Base-by-base conservation (phyloP, 1,284 basidiomycete species). In the Cryptococcus deneoformans region DNA sequence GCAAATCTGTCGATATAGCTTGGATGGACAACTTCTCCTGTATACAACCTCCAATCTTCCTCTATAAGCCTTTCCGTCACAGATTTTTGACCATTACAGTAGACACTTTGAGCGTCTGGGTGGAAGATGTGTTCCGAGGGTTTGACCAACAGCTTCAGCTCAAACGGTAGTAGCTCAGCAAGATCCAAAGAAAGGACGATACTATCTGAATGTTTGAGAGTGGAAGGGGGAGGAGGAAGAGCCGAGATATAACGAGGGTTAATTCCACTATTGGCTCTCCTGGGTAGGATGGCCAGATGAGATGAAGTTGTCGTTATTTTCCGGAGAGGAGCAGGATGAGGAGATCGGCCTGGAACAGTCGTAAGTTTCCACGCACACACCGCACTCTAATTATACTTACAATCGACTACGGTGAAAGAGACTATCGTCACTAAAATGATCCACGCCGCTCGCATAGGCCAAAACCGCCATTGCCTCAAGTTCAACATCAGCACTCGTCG, bases 41-140 rank as follows among this genome's bases (percentile, higher is more conserved):
- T 80, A 72, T 87, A 90, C 29, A 85, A 83, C 64, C 67, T 57
- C 58, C 68, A 20, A 20, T 20, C 20, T 20, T 20, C 20, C 20
- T 20, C 20, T 20, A 20, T 20, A 20, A 20, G 20, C 20, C 20
- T 20, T 20, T 20, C 20, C 20, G 20, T 20, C 20, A 20, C 20
- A 20, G 20, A 20, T 20, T 20, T 20, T 20, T 20, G 20, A 20
- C 20, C 20, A 20, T 20, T 20, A 42, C 35, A 53, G 54, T 63
- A 8, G 58, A 60, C 46, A 20, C 20, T 20, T 20, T 20, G 20
- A 20, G 88, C 88, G 52, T 86, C 82, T 35, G 89, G 86, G 71
- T 90, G 89, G 56, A 91, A 80, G 56, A 92, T 83, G 64, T 89
- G 78, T 63, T 87, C 82, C 68, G 88, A 90, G 7, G 89, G 88